phyloP scores from a whole-genome alignment of 495 filamentous ascomycete species.

The Glarea lozoyensis region DNA sequence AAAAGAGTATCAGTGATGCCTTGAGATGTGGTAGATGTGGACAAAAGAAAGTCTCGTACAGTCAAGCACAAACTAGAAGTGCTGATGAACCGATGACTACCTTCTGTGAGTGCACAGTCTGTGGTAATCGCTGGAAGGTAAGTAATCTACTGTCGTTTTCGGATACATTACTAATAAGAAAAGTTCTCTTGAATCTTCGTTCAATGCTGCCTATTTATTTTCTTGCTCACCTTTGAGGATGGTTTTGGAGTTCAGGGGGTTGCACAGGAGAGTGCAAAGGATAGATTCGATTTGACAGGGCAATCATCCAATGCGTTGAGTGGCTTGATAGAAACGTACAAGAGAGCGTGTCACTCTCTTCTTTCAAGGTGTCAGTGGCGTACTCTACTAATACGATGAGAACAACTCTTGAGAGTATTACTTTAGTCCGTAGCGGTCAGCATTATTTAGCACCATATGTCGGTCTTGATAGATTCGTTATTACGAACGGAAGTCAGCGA shows the following conservation, averaged over 20 bases:
- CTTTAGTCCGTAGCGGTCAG: too few species aligned
- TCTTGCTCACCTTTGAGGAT: slow-evolving; percentile 18
- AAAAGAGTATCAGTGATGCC: slow-evolving; percentile 77
- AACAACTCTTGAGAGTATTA: too few species aligned
- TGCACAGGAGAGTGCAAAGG: neutral
- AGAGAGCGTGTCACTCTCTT: too few species aligned
- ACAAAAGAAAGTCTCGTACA: slow-evolving; percentile 89
- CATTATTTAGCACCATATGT: too few species aligned
- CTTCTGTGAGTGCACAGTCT: slow-evolving; percentile 68
- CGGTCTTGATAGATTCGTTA: too few species aligned
- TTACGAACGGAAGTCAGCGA: too few species aligned
- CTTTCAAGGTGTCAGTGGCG: too few species aligned
- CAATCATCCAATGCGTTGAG: too few species aligned
- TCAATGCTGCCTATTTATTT: slow-evolving; percentile 2
- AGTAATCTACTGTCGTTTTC: slow-evolving; percentile 10
- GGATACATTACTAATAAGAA: slow-evolving; percentile 3
- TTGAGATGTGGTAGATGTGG: slow-evolving; percentile 84
- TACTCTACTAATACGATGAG: too few species aligned
- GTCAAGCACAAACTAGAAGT: slow-evolving; percentile 87
- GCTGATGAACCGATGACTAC: slow-evolving; percentile 91
- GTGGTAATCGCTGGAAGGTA: slow-evolving; percentile 71
- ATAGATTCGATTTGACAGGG: too few species aligned
- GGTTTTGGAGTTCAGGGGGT: slow-evolving; percentile 17
- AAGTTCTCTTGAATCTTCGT: slow-evolving; percentile 21
- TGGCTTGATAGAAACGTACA: too few species aligned